Evolutionary conservation across 805 yeast species (phyloP).

Genomic region (Kurtzmaniella cleridarum): DNA sequence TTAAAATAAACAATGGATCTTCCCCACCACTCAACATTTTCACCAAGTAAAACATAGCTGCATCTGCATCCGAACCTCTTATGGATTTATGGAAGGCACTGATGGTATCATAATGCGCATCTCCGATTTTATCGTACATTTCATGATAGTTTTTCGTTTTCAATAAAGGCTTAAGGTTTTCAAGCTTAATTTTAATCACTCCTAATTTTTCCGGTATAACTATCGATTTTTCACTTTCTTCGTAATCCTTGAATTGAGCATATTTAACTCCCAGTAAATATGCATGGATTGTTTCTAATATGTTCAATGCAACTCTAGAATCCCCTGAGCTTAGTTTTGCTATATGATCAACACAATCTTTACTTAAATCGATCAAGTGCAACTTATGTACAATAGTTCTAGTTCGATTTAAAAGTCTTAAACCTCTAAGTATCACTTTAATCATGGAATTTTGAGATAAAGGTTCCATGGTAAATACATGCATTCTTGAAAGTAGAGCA

Average conservation of each 20-base stretch:
- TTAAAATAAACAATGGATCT: conserved; percentile 80
- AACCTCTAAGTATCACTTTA: conserved; percentile 30
- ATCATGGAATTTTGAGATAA: conserved; percentile 26
- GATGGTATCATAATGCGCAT: conserved; percentile 89
- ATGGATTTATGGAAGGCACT: conserved; percentile 93
- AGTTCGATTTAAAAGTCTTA: conserved; percentile 48
- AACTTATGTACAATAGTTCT: conserved; percentile 48
- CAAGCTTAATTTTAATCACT: conserved; percentile 34
- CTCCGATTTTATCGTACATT: conserved; percentile 83
- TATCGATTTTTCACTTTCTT: conserved; percentile 11
- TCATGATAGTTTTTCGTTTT: conserved; percentile 43
- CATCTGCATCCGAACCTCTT: conserved; percentile 86
- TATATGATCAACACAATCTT: conserved; percentile 59
- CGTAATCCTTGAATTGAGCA: conserved; percentile 13
- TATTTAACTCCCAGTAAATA: conserved; percentile 34
- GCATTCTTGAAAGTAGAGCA: conserved; percentile 40
- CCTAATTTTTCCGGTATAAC: conserved; percentile 17
- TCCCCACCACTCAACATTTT: conserved; percentile 93
- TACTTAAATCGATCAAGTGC: conserved; percentile 47
- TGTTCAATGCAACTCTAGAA: conserved; percentile 75
- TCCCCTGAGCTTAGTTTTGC: conserved; percentile 82
- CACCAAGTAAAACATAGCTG: conserved; percentile 79
- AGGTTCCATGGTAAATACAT: conserved; percentile 40
- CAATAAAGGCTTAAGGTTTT: conserved; percentile 34
- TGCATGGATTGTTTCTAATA: conserved; percentile 68